Evolutionary conservation across 2,329 filamentous ascomycete species (phyloP), one percentile per base, ranked within the genome.

Genomic region (Pseudocercospora crystallina): DNA sequence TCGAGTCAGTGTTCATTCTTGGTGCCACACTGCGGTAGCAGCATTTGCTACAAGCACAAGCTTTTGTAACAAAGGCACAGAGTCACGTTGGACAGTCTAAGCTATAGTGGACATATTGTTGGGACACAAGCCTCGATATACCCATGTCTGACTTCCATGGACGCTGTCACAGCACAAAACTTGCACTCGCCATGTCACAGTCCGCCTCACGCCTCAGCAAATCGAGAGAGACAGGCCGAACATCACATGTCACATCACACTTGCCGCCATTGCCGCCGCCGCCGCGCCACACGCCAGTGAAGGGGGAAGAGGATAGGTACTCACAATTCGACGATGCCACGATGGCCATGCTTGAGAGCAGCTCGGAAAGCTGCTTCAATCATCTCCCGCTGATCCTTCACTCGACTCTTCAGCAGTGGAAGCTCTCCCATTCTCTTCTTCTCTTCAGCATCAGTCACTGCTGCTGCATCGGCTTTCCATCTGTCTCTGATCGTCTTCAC

Each of bases 401-500:
- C 82, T 50, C 80, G 73, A 58, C 77, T 77, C 61, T 79, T 81
- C 14, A 84, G 70, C 40, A 76, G 66, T 9, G 76, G 73, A 12
- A 82, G 71, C 63, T 82, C 79, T 43, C 75, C 70, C 54, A 72
- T 73, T 60, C 78, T 73, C 61, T 80, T 79, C 65, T 80, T 75
- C 51, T 81, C 78, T 60, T 82, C 80, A 9, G 82, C 82, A 55
- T 79, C 72, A 55, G 79, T 76, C 55, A 84, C 73, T 17, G 77
- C 76, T 56, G 78, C 76, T 37, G 72, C 76, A 59, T 81, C 80
- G 31, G 74, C 69, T 62, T 83, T 83, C 82, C 82, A 85, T 33
- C 78, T 72, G 64, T 85, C 82, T 51, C 81, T 76, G 49, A 85
- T 76, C 5, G 74, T 74, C 62, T 80, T 80, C 52, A 84, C 71